phyloP scores from a whole-genome alignment of 768 basidiomycete genomes.

The Pisolithus microcarpus region DNA sequence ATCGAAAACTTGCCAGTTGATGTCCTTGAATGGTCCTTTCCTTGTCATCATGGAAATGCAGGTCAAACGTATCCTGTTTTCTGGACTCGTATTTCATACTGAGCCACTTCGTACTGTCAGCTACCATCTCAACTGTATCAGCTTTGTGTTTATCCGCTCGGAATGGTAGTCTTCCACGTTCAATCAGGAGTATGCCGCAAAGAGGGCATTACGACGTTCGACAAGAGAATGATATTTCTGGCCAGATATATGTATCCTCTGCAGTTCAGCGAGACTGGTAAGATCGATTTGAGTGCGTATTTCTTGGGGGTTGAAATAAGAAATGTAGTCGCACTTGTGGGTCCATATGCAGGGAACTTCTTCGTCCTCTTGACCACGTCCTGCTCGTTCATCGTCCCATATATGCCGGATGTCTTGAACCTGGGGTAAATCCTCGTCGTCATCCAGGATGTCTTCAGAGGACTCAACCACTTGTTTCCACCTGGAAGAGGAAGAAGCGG shows the following conservation, averaged over 20 bases:
- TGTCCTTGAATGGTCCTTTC: constrained; percentile 19
- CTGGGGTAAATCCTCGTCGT: too few relatives aligned
- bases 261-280: constrained; percentile 65
- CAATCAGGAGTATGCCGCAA: too few relatives aligned
- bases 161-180: too few relatives aligned
- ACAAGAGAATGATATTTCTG: too few relatives aligned
- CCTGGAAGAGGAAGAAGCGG: too few relatives aligned
- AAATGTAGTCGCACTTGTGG: constrained; percentile 87
- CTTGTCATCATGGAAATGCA: constrained; percentile 69
- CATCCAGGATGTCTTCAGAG: too few relatives aligned
- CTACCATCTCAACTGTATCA: constrained; percentile 81
- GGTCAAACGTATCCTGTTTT: constrained; percentile 53
- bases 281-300: constrained; percentile 58
- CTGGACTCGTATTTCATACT: constrained; percentile 74
- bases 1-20: constrained; percentile 40
- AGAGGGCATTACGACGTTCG: too few relatives aligned
- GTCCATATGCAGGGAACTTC: constrained; percentile 77
- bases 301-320: constrained; percentile 66
- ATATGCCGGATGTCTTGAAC: too few relatives aligned
- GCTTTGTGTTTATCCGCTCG: constrained; percentile 25
- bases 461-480: too few relatives aligned
- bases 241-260: too few relatives aligned
- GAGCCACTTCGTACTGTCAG: constrained; percentile 90
- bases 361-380: too few relatives aligned
- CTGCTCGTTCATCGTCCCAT: too few relatives aligned